phyloP scores from a whole-genome alignment of 2,329 filamentous ascomycete species.

The Gnomoniopsis sp. region DNA sequence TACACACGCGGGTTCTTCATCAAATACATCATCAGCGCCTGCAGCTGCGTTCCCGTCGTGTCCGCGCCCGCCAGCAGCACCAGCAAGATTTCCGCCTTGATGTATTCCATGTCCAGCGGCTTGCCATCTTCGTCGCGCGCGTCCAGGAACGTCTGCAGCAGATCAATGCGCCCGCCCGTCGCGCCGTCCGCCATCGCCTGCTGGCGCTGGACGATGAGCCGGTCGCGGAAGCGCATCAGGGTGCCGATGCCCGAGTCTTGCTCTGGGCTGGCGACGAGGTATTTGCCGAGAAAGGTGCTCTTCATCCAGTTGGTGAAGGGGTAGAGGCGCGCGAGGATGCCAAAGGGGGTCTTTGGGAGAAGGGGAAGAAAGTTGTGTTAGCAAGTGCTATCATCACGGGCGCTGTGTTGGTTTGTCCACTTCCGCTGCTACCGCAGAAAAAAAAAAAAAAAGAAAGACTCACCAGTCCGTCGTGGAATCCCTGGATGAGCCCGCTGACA shows the following conservation, averaged over 20 bases:
- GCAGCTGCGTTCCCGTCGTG: constrained; percentile 8
- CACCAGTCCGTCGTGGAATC: constrained; percentile 48
- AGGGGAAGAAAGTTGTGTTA: too few relatives aligned
- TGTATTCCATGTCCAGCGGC: constrained; percentile 45
- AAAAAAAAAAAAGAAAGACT: too few relatives aligned
- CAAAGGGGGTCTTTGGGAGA: constrained; percentile 36
- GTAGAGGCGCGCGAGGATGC: constrained; percentile 48
- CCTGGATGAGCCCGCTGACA: constrained; percentile 50
- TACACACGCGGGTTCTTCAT: constrained; percentile 37
- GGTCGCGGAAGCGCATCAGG: constrained; percentile 56
- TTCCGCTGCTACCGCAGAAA: too few relatives aligned
- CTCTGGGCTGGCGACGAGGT: constrained; percentile 49
- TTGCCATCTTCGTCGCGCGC: constrained; percentile 41
- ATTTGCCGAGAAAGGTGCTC: constrained; percentile 47
- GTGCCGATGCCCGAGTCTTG: constrained; percentile 52
- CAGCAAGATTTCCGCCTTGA: constrained; percentile 50
- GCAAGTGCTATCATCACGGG: too few relatives aligned
- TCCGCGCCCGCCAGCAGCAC: constrained; percentile 27
- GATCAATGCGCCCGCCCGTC: constrained; percentile 41
- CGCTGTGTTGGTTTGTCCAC: too few relatives aligned
- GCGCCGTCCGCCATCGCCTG: constrained; percentile 44
- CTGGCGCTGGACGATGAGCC: constrained; percentile 45
- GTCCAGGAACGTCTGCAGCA: constrained; percentile 50
- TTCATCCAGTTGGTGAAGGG: constrained; percentile 55
- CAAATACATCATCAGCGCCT: constrained; percentile 34